Evolutionary conservation across 2,329 filamentous ascomycete genomes (phyloP), one percentile per base, ranked within the genome.

Genomic region (Cytospora chrysosperma): DNA sequence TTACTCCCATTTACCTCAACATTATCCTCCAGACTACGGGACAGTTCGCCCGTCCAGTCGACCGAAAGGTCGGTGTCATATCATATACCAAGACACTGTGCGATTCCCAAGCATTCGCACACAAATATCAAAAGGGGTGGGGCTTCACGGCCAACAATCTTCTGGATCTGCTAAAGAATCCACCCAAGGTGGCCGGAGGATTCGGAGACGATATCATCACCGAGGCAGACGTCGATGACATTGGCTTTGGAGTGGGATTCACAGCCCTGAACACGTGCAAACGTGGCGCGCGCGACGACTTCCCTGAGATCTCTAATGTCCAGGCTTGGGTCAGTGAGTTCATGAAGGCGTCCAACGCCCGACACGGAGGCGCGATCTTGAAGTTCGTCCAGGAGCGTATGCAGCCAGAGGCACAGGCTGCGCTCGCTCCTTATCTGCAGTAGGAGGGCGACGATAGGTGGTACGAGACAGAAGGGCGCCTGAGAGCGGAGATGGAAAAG

Each of bases 211-310:
- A 96, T 69, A 79, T 91, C 57, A 88, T 96, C 67, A 85, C 87
- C 13, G 95, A 98, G 73, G 88, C 92, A 3, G 94, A 98, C 71
- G 91, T 97, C 28, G 95, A 99, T 71, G 95, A 99, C 74, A 88
- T 97, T 69, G 89, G 92, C 30, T 99, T 99, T 72, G 95, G 95
- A 28, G 88, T 97, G 68, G 94, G 93, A 10, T 99, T 96, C 77
- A 98, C 95, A 0, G 89, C 91, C 34, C 84, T 99, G 67, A 96
- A 94, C 78, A 97, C 94, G 0, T 95, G 94, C 79, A 92, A 89
- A 74, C 88, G 88, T 64, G 80, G 86, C 4, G 78, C 85, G 1
- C 83, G 82, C 58, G 95, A 98, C 74, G 90, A 93, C 24, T 98
- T 93, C 81, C 90, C 93, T 0, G 90, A 97, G 66, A 87, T 97